Evolutionary conservation across 495 filamentous ascomycete species (phyloP).

Genomic region (Penicillium egyptiacum): DNA sequence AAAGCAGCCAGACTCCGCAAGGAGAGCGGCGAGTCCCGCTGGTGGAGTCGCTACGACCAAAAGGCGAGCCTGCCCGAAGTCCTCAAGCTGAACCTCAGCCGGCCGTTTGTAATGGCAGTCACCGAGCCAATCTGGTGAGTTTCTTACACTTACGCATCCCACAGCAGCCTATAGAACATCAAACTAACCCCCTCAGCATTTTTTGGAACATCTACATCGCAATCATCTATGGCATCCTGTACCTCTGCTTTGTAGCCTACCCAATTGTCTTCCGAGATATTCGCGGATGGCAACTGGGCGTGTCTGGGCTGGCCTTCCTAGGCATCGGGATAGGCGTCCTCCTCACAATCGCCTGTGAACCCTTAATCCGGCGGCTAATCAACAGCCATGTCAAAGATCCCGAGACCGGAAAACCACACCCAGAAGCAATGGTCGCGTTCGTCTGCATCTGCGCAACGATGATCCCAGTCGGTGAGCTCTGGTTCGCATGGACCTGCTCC

Average conservation of each 20-base stretch:
- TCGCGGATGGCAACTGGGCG: conserved; percentile 67
- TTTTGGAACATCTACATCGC: conserved; percentile 79
- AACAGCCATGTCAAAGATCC: conserved; percentile 68
- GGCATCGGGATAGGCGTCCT: conserved; percentile 76
- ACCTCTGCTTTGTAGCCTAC: conserved; percentile 81
- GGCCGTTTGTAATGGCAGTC: conserved; percentile 75
- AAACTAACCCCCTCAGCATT: conserved; percentile 39
- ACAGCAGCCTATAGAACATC: neutral
- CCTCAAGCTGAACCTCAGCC: conserved; percentile 68
- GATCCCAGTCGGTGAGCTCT: conserved; percentile 69
- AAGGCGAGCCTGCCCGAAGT: conserved; percentile 53
- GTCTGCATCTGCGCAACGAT: conserved; percentile 69
- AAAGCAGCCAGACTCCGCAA: conserved; percentile 70
- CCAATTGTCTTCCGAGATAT: conserved; percentile 73
- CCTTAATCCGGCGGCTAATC: conserved; percentile 70
- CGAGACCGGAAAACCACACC: conserved; percentile 61
- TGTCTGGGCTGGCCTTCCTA: conserved; percentile 70
- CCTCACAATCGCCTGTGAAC: conserved; percentile 64
- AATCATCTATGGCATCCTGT: conserved; percentile 68
- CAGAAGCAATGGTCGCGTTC: conserved; percentile 72
- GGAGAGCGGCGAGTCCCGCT: conserved; percentile 70
- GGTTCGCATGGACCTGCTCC: conserved; percentile 79
- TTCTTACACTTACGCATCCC: neutral
- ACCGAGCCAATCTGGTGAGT: conserved; percentile 79
- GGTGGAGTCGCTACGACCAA: conserved; percentile 75